Base-by-base conservation (phyloP, 2,329 filamentous ascomycete species). In the Magnaporthiopsis incrustans region DNA sequence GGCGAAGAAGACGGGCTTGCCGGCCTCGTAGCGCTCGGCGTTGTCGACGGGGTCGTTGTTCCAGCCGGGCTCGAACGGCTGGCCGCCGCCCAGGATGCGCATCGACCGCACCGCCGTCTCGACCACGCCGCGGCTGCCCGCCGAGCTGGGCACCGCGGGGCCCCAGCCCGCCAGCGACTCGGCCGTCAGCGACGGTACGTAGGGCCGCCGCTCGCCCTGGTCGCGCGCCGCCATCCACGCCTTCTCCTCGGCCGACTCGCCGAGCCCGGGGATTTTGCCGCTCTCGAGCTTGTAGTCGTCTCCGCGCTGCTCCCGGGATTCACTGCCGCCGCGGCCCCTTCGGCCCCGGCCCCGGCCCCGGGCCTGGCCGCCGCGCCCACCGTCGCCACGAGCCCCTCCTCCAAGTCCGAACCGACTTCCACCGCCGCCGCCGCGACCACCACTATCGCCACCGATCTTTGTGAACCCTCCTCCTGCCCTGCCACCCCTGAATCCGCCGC, bases 1-100 rank as follows among this genome's bases (percentile, higher is more conserved):
- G 65, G 77, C 74, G 67, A 79, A 74, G 65, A 78, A 79, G 4
- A 77, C 65, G 35, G 64, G 61, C 65, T 69, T 65, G 57, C 65
- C 63, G 11, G 63, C 25, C 26, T 59, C 66, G 64, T 65, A 66
- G n/a, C 67, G 57, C 61, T 70, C 70, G 50, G 64, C 65, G 50
- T 72, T 69, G 12, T 72, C 73, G 35, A 67, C 63, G 18, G 71
- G 62, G 33, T 62, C 27, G 53, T 67, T 44, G 15, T 65, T 58
- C 12, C 62, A 65, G 62, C 71, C 64, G 38, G 26, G 27, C 32
- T 68, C 50, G 70, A 73, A 78, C 0, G 72, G 63, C 59, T 68
- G 64, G 6, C 74, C 78, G 64, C 77, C 74, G 14, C 73, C 76
- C 59, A 80, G 69, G 57, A 79, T 67, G 22, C 77, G 73, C 71